Conservation (phyloP, 1,139 yeast genomes). For the Sugiyamaella novakii region DNA sequence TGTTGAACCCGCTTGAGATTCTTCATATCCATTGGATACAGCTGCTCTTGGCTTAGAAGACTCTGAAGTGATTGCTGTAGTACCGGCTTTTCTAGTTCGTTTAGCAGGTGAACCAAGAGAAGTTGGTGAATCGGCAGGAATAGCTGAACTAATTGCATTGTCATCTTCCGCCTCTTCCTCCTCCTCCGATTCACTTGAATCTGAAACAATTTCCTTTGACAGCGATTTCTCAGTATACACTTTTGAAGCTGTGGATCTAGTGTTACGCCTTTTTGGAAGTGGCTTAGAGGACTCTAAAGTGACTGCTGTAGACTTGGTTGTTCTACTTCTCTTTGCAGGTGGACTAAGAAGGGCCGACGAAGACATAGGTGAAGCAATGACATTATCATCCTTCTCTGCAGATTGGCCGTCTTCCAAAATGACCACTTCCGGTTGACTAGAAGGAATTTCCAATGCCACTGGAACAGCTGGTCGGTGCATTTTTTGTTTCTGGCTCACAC, state of each 20-base stretch:
- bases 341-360: too few relatives aligned
- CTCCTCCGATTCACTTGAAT: not conserved
- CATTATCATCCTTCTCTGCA: not conserved
- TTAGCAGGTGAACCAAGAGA: not conserved
- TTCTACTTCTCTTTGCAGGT: not conserved
- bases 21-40: too few relatives aligned
- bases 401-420: too few relatives aligned
- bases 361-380: not conserved
- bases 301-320: not conserved
- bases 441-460: constrained; percentile 6
- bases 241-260: too few relatives aligned
- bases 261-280: too few relatives aligned
- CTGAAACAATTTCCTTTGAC: not conserved
- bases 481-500: constrained; percentile 4
- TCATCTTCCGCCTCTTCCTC: not conserved
- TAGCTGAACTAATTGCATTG: not conserved
- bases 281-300: not conserved
- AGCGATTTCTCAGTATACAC: too few relatives aligned
- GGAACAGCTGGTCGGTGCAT: not conserved
- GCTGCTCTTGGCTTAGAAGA: not conserved
- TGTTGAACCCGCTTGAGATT: too few relatives aligned
- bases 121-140: too few relatives aligned
- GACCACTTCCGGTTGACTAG: constrained; percentile 5
- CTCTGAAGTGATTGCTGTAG: not conserved
- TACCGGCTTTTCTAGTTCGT: not conserved